A percentile compares a stretch with the other conserved stretches of the same genome.
Conservation (phyloP, 208 protist species). For the Borovskyia barvae region DNA sequence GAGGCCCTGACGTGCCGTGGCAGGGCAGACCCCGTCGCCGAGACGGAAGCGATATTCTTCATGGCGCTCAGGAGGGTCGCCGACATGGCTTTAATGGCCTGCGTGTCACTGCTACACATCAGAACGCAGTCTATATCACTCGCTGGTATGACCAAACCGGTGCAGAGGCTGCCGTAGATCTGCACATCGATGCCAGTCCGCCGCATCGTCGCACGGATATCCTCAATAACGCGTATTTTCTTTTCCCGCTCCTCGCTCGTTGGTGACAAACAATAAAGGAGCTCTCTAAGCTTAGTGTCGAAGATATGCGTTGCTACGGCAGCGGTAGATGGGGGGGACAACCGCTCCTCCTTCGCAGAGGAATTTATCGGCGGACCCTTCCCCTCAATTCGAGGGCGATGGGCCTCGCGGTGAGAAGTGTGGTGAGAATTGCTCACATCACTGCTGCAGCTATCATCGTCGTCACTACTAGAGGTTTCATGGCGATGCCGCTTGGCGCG, state of each 20-base stretch:
- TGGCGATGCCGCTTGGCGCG: no score
- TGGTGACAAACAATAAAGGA: slow-evolving; percentile 48
- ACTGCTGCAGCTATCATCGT: no score
- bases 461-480: no score
- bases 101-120: slow-evolving; percentile 12
- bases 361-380: no score
- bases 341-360: not conserved
- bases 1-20: slow-evolving; percentile 11
- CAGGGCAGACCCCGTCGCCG: not conserved
- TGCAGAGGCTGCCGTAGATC: slow-evolving; percentile 79
- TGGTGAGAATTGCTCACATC: no score
- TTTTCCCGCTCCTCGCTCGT: slow-evolving; percentile 21
- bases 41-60: slow-evolving; percentile 2
- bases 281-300: slow-evolving; percentile 40
- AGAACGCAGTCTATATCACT: slow-evolving; percentile 86
- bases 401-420: no score
- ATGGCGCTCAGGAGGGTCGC: slow-evolving; percentile 8
- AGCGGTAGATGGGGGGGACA: not conserved
- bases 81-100: slow-evolving; percentile 5
- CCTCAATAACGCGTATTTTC: slow-evolving; percentile 40
- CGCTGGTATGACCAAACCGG: slow-evolving; percentile 64
- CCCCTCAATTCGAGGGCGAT: no score
- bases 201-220: slow-evolving; percentile 32
- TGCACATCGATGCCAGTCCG: slow-evolving; percentile 34
- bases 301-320: slow-evolving; percentile 9